Conservation (phyloP, 495 filamentous ascomycete genomes). For the Glonium stellatum region DNA sequence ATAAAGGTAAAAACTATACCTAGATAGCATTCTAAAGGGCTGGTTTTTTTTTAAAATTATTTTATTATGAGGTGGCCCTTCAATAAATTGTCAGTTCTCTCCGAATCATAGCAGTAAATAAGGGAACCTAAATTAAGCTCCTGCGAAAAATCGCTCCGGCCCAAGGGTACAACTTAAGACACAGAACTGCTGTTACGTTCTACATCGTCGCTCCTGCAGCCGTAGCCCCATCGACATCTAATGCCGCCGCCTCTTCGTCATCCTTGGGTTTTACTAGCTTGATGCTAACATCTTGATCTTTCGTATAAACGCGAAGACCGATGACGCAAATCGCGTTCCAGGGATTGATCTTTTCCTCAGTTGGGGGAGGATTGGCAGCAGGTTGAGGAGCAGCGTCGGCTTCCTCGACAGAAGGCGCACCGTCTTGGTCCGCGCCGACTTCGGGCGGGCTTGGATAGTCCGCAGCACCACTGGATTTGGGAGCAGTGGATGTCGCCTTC, state of each 20-base stretch:
- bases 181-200: too few relatives aligned
- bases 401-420: neutral
- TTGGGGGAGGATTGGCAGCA: neutral
- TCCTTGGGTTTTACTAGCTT: slow-evolving; percentile 26
- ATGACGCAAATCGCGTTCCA: slow-evolving; percentile 27
- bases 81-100: too few relatives aligned
- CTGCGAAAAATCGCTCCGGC: too few relatives aligned
- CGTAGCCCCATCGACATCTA: slow-evolving; percentile 23
- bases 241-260: slow-evolving; percentile 19
- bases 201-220: slow-evolving; percentile 26
- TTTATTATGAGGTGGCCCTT: too few relatives aligned
- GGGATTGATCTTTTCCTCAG: slow-evolving; percentile 18
- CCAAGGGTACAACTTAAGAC: too few relatives aligned
- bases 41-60: too few relatives aligned
- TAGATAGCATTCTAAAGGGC: too few relatives aligned
- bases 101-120: too few relatives aligned
- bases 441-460: neutral
- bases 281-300: slow-evolving; percentile 25
- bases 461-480: neutral
- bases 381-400: slow-evolving; percentile 16
- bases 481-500: neutral
- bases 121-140: too few relatives aligned
- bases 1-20: too few relatives aligned
- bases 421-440: neutral
- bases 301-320: slow-evolving; percentile 21